Percentiles rank a stretch among this genome's conserved stretches.
phyloP scores from a whole-genome alignment of 768 basidiomycete genomes.

The Lentinus brumalis region DNA sequence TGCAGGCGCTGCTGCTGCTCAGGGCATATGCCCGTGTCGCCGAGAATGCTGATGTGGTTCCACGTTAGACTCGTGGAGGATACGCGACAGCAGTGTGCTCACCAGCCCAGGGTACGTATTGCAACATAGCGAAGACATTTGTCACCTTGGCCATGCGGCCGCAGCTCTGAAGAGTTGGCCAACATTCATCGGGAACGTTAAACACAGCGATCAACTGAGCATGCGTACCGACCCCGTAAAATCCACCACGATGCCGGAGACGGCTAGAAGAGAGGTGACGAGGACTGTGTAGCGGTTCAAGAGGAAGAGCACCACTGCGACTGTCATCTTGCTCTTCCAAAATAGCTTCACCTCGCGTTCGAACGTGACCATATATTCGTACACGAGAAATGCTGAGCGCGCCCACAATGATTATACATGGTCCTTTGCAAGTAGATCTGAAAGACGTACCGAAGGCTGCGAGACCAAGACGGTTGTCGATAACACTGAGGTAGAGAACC shows the following conservation, averaged over 20 bases:
- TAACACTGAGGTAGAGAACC: too few species aligned
- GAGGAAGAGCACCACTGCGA: slow-evolving; percentile 13
- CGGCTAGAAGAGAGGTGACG: background rate
- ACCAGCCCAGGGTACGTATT: background rate
- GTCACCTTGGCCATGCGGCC: background rate
- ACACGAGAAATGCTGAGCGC: slow-evolving; percentile 4
- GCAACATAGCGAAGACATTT: background rate
- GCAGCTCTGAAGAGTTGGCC: background rate
- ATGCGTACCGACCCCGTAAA: too few species aligned
- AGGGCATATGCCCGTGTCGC: background rate
- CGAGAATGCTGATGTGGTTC: background rate
- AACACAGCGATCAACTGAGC: background rate
- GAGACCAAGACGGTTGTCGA: too few species aligned
- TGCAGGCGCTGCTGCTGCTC: background rate
- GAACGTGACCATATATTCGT: slow-evolving; percentile 14
- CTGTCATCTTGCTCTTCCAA: slow-evolving; percentile 13
- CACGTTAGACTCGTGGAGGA: background rate
- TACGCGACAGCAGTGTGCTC: background rate
- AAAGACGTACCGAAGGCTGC: too few species aligned
- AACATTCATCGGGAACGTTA: background rate
- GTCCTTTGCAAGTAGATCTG: too few species aligned
- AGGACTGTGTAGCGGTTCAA: slow-evolving; percentile 14
- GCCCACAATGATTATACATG: too few species aligned
- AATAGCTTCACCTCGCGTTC: slow-evolving; percentile 10
- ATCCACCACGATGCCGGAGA: too few species aligned